A percentile compares a stretch with the other conserved stretches of the same genome.
Conservation (phyloP, 345 rosid species). For the Sonneratia caseolaris region DNA sequence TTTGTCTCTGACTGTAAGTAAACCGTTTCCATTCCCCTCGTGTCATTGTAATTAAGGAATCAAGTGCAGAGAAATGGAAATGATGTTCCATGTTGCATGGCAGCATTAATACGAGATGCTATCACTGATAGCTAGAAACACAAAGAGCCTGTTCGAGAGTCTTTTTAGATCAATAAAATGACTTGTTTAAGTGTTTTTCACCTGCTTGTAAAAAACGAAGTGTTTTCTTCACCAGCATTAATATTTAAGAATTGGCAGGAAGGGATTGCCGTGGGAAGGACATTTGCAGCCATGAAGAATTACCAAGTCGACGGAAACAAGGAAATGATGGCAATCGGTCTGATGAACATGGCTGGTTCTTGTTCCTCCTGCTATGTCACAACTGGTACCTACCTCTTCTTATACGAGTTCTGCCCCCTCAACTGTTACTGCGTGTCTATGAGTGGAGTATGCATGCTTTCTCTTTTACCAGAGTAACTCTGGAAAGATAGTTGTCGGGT, state of each 20-base stretch:
- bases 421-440: too few relatives aligned
- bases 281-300: conserved; percentile 73
- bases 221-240: too few relatives aligned
- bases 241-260: conserved; percentile 34
- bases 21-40: too few relatives aligned
- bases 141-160: not conserved
- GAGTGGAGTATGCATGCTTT: too few relatives aligned
- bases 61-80: not conserved
- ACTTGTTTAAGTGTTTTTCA: not conserved
- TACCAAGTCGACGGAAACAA: conserved; percentile 96
- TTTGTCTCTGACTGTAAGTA: conserved; percentile 77
- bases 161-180: not conserved
- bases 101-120: too few relatives aligned
- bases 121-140: not conserved
- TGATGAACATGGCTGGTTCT: conserved; percentile 94
- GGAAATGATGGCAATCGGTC: conserved; percentile 96
- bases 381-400: conserved; percentile 34
- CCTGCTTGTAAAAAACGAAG: too few relatives aligned
- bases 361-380: conserved; percentile 90
- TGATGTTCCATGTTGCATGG: too few relatives aligned
- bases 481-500: too few relatives aligned
- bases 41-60: not conserved
- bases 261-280: conserved; percentile 98
- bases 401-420: too few relatives aligned
- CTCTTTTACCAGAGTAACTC: too few relatives aligned